Conservation (phyloP, 2,329 filamentous ascomycete species). For the Plenodomus biglobosus region DNA sequence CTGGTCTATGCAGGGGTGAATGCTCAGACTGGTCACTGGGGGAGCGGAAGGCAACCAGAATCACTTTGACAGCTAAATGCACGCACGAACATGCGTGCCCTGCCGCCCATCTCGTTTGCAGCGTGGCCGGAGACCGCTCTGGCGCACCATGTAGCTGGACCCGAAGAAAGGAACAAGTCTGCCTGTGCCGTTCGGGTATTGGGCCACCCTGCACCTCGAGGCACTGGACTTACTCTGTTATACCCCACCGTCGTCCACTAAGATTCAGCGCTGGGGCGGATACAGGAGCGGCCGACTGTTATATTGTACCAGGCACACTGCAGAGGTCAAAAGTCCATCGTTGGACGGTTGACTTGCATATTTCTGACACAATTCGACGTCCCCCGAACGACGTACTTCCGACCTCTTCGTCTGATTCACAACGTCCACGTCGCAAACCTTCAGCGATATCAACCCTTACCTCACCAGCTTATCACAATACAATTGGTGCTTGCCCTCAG, state of each 20-base stretch:
- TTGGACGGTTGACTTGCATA: constrained; percentile 35
- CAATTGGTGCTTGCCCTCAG: constrained; percentile 18
- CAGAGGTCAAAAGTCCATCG: constrained; percentile 33
- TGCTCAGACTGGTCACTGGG: constrained; percentile 32
- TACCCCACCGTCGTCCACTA: constrained; percentile 40
- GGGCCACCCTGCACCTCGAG: constrained; percentile 36
- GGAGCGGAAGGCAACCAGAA: constrained; percentile 24
- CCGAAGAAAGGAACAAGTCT: constrained; percentile 33
- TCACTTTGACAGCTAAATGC: constrained; percentile 28
- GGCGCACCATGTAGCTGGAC: constrained; percentile 41
- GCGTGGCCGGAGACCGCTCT: constrained; percentile 37
- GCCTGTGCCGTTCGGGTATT: constrained; percentile 38
- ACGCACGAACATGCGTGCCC: constrained; percentile 27
- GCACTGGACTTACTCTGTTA: constrained; percentile 36
- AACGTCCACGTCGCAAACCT: neutral
- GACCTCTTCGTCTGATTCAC: neutral
- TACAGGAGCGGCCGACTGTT: constrained; percentile 36
- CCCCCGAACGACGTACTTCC: constrained; percentile 31
- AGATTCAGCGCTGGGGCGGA: constrained; percentile 32
- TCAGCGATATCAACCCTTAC: neutral
- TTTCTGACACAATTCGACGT: constrained; percentile 17
- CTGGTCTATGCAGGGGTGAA: constrained; percentile 25
- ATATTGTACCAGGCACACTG: constrained; percentile 43
- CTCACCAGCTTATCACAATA: neutral
- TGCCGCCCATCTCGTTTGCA: constrained; percentile 41